phyloP scores from a whole-genome alignment of 192 early-diverging fungal species.

The Powellomyces hirtus region DNA sequence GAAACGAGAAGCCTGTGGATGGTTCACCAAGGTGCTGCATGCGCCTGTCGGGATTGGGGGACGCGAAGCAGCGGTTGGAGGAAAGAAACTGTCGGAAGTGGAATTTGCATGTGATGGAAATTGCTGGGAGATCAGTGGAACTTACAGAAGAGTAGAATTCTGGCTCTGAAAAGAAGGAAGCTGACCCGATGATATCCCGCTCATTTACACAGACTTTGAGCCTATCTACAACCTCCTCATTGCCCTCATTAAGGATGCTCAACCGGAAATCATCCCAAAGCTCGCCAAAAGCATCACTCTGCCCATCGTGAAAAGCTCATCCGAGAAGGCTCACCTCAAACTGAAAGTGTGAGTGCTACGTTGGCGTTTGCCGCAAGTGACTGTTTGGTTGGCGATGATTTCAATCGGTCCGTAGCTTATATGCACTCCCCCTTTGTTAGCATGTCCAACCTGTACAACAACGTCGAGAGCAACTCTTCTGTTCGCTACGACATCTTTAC shows the following conservation, averaged over 20 bases:
- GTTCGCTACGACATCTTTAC: constrained; percentile 68
- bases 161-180: too few species aligned
- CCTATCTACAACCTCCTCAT: constrained; percentile 67
- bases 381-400: background rate
- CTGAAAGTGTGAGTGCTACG: constrained; percentile 65
- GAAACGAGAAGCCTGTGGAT: too few species aligned
- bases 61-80: too few species aligned
- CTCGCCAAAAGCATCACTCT: constrained; percentile 45
- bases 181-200: background rate
- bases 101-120: too few species aligned
- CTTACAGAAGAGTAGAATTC: too few species aligned
- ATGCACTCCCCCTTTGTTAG: constrained; percentile 28
- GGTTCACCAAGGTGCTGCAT: too few species aligned
- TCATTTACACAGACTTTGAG: constrained; percentile 67
- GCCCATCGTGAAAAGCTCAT: constrained; percentile 46
- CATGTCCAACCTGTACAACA: constrained; percentile 83
- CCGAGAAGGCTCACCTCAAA: constrained; percentile 55
- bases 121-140: too few species aligned
- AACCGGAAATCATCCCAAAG: constrained; percentile 39
- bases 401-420: background rate
- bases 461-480: constrained; percentile 52
- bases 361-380: too few species aligned
- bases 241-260: constrained; percentile 56
- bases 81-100: too few species aligned
- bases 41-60: too few species aligned